Conservation (phyloP, 2,329 filamentous ascomycete species). For the Exophiala dermatitidis region DNA sequence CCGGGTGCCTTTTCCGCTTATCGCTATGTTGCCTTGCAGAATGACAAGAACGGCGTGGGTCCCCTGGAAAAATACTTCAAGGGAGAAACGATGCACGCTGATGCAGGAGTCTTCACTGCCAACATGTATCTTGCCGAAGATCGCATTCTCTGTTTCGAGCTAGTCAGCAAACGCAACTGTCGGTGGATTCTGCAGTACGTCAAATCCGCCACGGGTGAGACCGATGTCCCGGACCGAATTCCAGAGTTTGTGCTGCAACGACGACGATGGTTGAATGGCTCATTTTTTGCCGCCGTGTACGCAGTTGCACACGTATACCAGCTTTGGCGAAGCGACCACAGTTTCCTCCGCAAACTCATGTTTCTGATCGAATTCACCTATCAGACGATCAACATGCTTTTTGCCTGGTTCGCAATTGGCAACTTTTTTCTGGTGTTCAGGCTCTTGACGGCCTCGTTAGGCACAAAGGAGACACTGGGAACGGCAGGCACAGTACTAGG, state of each 20-base stretch:
- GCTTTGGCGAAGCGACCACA: slow-evolving; percentile 90
- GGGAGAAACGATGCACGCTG: slow-evolving; percentile 90
- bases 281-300: slow-evolving; percentile 96
- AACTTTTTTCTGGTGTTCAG: slow-evolving; percentile 99
- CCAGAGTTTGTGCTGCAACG: slow-evolving; percentile 93
- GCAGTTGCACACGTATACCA: slow-evolving; percentile 92
- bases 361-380: slow-evolving; percentile 91
- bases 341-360: slow-evolving; percentile 75
- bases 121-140: slow-evolving; percentile 57
- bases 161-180: slow-evolving; percentile 94
- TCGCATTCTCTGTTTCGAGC: slow-evolving; percentile 56
- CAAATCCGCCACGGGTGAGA: slow-evolving; percentile 94
- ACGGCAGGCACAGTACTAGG: slow-evolving; percentile 71
- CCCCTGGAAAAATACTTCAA: slow-evolving; percentile 95
- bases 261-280: slow-evolving; percentile 96
- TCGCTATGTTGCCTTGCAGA: slow-evolving; percentile 86
- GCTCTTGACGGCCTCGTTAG: slow-evolving; percentile 83
- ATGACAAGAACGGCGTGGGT: slow-evolving; percentile 89
- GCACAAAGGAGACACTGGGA: slow-evolving; percentile 61
- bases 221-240: slow-evolving; percentile 89
- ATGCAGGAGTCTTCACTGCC: slow-evolving; percentile 92
- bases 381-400: slow-evolving; percentile 92
- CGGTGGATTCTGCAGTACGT: slow-evolving; percentile 98
- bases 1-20: slow-evolving; percentile 98
- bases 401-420: slow-evolving; percentile 95